phyloP scores from a whole-genome alignment of 2,329 filamentous ascomycete species.

The Penicillium sumatraense region DNA sequence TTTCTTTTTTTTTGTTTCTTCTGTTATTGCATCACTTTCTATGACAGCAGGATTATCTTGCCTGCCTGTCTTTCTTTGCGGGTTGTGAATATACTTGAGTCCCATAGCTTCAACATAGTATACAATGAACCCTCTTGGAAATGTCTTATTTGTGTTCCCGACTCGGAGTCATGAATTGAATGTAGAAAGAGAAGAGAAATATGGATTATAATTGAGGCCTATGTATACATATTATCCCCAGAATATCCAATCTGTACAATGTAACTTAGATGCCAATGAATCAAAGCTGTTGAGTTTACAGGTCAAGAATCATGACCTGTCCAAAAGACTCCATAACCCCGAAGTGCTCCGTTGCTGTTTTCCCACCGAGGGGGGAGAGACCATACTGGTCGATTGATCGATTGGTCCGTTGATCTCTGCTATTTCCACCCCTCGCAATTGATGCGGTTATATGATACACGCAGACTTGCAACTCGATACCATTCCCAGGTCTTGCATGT shows the following conservation, averaged over 20 bases:
- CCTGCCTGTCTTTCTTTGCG: conserved; percentile 11
- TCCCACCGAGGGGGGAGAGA: conserved; percentile 1
- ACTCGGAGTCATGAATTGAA: no score
- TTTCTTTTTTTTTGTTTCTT: conserved; percentile 11
- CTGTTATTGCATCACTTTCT: conserved; percentile 8
- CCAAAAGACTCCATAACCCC: conserved; percentile 30
- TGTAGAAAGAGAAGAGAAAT: conserved; percentile 12
- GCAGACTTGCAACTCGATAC: not conserved
- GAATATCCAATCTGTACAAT: conserved; percentile 22
- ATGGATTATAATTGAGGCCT: conserved; percentile 11
- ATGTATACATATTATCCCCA: conserved; percentile 17
- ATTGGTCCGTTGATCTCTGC: not conserved
- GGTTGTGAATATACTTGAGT: conserved; percentile 14
- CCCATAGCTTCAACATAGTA: conserved; percentile 10
- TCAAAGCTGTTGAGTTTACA: conserved; percentile 21
- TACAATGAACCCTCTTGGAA: conserved; percentile 14
- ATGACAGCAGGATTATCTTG: conserved; percentile 8
- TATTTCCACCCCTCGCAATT: conserved; percentile 1
- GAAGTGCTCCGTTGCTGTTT: conserved; percentile 23
- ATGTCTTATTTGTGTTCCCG: no score
- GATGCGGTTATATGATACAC: conserved; percentile 22
- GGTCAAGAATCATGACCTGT: conserved; percentile 17
- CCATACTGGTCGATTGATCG: conserved; percentile 4
- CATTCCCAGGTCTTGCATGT: not conserved
- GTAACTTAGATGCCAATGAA: conserved; percentile 17